These are phyloP conservation scores for Eucalyptus tenuipes DNA, from an alignment of 345 rosid genomes.

Conservation along the genomic window DNA sequence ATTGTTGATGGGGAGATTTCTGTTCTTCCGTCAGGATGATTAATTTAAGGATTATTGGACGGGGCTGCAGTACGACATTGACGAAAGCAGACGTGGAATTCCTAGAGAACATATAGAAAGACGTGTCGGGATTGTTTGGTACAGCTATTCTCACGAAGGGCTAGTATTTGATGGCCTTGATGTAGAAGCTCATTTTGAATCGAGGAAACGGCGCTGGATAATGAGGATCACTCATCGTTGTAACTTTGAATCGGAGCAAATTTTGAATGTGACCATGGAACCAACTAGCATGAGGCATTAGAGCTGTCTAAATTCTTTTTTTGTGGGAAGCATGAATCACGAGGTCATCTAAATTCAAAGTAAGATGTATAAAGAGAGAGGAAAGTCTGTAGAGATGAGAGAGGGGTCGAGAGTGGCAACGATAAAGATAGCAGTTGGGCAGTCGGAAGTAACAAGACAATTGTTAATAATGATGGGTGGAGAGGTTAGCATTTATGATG, in stretches of 20 bases:
- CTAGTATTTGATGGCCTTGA: not conserved
- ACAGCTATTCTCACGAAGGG: not conserved
- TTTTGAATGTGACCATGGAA: not conserved
- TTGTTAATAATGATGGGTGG: not conserved
- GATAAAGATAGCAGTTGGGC: not conserved
- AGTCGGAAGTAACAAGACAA: fast-evolving
- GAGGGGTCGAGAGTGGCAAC: not conserved
- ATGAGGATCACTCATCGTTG: not conserved
- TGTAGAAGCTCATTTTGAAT: not conserved
- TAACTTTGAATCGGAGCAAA: not conserved
- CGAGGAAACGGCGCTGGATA: not conserved
- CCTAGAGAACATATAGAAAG: not conserved
- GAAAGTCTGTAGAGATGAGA: not conserved
- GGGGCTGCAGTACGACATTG: not conserved
- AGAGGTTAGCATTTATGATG: not conserved
- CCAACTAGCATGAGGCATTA: fast-evolving
- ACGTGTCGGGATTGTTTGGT: not conserved
- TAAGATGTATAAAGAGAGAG: too few relatives aligned
- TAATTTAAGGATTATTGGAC: not conserved
- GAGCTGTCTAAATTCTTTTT: not conserved
- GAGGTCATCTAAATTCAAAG: fast-evolving
- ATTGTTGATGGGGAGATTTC: not conserved
- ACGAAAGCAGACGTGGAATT: not conserved
- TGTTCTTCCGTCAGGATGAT: not conserved
- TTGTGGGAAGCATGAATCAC: fast-evolving